Evolutionary conservation across 1,284 basidiomycete species (phyloP), one percentile per base, ranked within the genome.

Genomic region (Flammula alnicola): DNA sequence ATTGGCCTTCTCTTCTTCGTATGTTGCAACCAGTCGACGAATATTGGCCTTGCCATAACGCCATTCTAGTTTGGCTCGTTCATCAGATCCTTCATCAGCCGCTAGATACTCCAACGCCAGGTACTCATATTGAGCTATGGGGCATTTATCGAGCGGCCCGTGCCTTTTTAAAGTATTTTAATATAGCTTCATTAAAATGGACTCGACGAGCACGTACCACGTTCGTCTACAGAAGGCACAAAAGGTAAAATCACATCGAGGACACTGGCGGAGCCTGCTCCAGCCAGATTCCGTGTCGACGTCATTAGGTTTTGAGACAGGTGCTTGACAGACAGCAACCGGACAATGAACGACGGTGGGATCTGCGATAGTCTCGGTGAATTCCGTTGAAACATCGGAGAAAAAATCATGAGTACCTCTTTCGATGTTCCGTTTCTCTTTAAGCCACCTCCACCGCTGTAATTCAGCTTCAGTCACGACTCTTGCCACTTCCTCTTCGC

Each of bases 321-420:
- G 79, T 7, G 78, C 74, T 63, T 92, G 89, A 60, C 91, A 93
- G 36, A 80, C 76, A 25, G 77, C 67, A 65, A 89, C 77, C 0
- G 90, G 91, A 63, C 91, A 93, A 58, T 86, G 81, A 5, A 89
- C 73, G 38, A 88, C 82, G 1, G 81, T 77, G 16, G 90, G 90
- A 69, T 93, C 91, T 88, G 26, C 44, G 19, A 12, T n/a, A 25
- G 9, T 17, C 22, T 26, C 6, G 12, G 23, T 26, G 27, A 38
- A 22, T 35, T 33, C n/a, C 27, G 25, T 11, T 51, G 20, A 38
- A 31, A 44, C 23, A 27, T 14, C 25, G 31, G n/a, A 41, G 27
- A 5, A 10, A 41, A 35, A 40, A 27, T 20, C n/a, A 22, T 17
- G 47, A 71, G 51, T 58, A 83, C 87, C 88, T 71, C 75, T 78